These are phyloP conservation scores for Monosporascus sp. DNA, from an alignment of 2,329 filamentous ascomycete species.

Conservation along the genomic window DNA sequence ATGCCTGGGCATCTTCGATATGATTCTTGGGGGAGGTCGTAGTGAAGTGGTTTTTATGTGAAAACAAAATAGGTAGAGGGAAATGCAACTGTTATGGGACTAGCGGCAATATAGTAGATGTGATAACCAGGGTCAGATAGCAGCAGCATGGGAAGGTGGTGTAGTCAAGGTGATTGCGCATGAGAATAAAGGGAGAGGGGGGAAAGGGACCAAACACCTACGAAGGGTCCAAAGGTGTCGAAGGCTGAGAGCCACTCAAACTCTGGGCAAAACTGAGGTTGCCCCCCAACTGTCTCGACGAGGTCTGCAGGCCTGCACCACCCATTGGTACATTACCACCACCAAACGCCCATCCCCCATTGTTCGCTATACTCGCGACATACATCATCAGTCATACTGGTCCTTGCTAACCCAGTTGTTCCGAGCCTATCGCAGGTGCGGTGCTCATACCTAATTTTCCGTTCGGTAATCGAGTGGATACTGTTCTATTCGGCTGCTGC, in stretches of 20 bases:
- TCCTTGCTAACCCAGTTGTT: conserved; percentile 1
- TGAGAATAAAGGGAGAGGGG: not conserved
- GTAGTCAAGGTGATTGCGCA: not conserved
- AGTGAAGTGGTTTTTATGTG: not conserved
- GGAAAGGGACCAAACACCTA: conserved; percentile 40
- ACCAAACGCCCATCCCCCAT: conserved; percentile 59
- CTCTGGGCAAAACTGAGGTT: conserved; percentile 65
- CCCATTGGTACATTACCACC: conserved; percentile 55
- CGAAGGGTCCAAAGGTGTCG: conserved; percentile 60
- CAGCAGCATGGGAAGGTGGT: not conserved
- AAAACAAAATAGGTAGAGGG: not conserved
- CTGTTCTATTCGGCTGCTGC: conserved; percentile 50
- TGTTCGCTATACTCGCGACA: conserved; percentile 36
- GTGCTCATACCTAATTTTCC: conserved; percentile 56
- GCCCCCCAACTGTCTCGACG: conserved; percentile 50
- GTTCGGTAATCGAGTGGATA: conserved; percentile 57
- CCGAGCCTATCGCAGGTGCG: conserved; percentile 3
- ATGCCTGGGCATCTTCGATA: not conserved
- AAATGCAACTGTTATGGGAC: not conserved
- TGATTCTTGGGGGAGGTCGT: too few species aligned
- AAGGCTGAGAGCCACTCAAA: conserved; percentile 57
- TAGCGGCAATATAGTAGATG: not conserved
- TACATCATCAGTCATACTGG: conserved; percentile 20
- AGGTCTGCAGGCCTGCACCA: conserved; percentile 47
- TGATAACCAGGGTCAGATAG: not conserved